phyloP scores from a whole-genome alignment of 192 early-diverging fungal species.

The Coemansia sp. region DNA sequence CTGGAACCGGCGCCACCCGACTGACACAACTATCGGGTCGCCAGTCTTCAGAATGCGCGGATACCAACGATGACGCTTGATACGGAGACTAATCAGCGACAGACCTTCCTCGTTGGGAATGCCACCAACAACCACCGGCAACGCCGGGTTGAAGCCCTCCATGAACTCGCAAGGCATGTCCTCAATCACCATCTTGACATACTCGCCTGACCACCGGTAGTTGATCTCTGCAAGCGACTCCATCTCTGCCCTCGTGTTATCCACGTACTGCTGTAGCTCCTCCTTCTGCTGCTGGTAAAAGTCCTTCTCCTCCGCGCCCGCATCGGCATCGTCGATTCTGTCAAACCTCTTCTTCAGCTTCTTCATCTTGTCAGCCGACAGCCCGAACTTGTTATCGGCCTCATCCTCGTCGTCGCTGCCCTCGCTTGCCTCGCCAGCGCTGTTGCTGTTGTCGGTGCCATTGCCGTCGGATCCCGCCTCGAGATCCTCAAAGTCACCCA shows the following conservation, averaged over 20 bases:
- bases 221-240: slow-evolving; percentile 84
- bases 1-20: slow-evolving; percentile 99
- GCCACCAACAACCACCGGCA: slow-evolving; percentile 92
- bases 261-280: slow-evolving; percentile 80
- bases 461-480: slow-evolving; percentile 27
- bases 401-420: slow-evolving; percentile 60
- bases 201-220: slow-evolving; percentile 91
- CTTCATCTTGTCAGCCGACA: slow-evolving; percentile 79
- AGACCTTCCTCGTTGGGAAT: slow-evolving; percentile 88
- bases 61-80: slow-evolving; percentile 98
- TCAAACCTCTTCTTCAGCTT: slow-evolving; percentile 94
- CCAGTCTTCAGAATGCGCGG: slow-evolving; percentile 95
- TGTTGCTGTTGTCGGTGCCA: slow-evolving; percentile 41
- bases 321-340: slow-evolving; percentile 79
- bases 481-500: slow-evolving; percentile 32
- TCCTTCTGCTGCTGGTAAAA: slow-evolving; percentile 91
- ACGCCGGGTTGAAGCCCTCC: slow-evolving; percentile 83
- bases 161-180: slow-evolving; percentile 95
- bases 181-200: slow-evolving; percentile 89
- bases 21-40: slow-evolving; percentile 95
- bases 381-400: slow-evolving; percentile 59
- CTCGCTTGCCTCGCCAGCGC: slow-evolving; percentile 20
- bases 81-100: slow-evolving; percentile 93
- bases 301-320: slow-evolving; percentile 70
- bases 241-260: slow-evolving; percentile 86